These are phyloP conservation scores for Tremella yokohamensis DNA, from an alignment of 768 basidiomycete genomes.

Conservation along the genomic window DNA sequence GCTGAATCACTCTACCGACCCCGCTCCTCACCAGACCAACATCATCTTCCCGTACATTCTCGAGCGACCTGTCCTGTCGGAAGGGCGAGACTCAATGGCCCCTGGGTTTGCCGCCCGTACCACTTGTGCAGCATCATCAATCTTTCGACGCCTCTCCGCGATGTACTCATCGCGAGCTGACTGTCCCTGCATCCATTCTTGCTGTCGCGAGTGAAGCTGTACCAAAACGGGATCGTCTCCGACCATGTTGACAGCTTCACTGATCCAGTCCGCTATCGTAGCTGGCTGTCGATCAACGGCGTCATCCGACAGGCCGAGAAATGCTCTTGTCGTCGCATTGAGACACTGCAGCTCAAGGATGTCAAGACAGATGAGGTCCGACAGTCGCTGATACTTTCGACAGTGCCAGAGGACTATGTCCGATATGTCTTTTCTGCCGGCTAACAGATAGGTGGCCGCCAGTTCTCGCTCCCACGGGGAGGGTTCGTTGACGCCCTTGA, in stretches of 20 bases:
- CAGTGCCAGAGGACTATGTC: neutral
- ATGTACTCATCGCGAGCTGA: no score
- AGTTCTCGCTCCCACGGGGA: neutral
- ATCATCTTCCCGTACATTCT: no score
- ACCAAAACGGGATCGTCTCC: no score
- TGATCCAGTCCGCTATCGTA: neutral
- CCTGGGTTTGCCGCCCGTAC: no score
- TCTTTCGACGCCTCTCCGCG: no score
- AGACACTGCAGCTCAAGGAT: neutral
- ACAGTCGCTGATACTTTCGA: neutral
- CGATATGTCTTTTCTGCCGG: neutral
- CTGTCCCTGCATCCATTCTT: no score
- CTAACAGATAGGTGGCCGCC: neutral
- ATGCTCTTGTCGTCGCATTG: slow-evolving; percentile 2
- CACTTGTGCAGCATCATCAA: no score
- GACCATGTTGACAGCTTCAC: neutral
- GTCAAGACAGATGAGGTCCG: neutral
- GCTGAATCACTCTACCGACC: no score
- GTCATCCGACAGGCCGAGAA: neutral
- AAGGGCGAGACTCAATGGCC: no score
- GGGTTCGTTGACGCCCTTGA: neutral
- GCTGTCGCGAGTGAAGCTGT: no score
- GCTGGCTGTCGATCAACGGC: neutral
- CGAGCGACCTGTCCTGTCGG: no score
- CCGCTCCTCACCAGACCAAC: no score